A percentile compares a stretch with the other conserved stretches of the same genome.
Conservation (phyloP, 2,329 filamentous ascomycete species). For the Talaromyces sp. region DNA sequence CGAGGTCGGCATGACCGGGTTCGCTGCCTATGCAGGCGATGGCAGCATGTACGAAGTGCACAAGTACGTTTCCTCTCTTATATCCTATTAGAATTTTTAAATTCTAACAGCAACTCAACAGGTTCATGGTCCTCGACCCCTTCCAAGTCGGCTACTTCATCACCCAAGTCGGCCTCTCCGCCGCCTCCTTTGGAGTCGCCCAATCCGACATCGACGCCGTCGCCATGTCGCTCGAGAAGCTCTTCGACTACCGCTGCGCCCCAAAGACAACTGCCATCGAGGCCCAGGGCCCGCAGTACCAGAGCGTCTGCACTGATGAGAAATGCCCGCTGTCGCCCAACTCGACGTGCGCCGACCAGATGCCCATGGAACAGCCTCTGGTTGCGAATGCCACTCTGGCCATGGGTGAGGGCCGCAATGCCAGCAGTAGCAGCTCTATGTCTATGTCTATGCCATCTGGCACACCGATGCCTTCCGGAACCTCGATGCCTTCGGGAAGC, state of each 20-base stretch:
- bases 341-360: conserved; percentile 36
- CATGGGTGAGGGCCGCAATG: conserved; percentile 11
- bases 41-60: conserved; percentile 23
- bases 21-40: conserved; percentile 42
- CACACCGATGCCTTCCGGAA: not conserved
- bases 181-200: conserved; percentile 56
- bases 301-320: conserved; percentile 54
- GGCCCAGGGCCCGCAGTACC: conserved; percentile 43
- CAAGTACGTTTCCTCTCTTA: conserved; percentile 17
- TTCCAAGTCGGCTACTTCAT: conserved; percentile 56
- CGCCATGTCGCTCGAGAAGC: conserved; percentile 43
- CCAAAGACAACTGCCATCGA: conserved; percentile 44
- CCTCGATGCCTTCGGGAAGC: not conserved
- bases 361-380: conserved; percentile 13
- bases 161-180: conserved; percentile 52
- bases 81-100: not conserved
- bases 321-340: conserved; percentile 46
- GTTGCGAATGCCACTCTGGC: conserved; percentile 15
- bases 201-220: conserved; percentile 48
- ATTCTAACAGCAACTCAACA: conserved; percentile 1
- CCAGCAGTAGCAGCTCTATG: not conserved
- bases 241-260: conserved; percentile 52
- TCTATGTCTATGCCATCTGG: not conserved
- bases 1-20: conserved; percentile 45
- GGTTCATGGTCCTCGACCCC: conserved; percentile 53